Conservation (phyloP, 106 monocot genomes). For the Dioscorea dumetorum region DNA sequence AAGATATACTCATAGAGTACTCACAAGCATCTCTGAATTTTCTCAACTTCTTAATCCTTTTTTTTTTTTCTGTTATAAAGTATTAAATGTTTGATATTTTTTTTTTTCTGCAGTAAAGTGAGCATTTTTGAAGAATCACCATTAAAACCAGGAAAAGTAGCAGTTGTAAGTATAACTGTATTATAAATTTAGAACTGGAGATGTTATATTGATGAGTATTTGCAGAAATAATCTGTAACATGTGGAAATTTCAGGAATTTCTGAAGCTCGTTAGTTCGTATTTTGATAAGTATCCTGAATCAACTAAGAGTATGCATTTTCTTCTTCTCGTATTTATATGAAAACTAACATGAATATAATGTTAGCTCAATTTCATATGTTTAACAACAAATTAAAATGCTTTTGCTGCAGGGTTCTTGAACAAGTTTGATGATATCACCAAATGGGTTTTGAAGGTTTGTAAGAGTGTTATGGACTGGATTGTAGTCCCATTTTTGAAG, state of each 20-base stretch:
- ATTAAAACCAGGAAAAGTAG: conserved; percentile 49
- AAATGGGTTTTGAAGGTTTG: conserved; percentile 24
- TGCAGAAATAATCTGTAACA: background rate
- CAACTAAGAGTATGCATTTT: conserved; percentile 40
- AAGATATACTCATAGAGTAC: conserved; percentile 43
- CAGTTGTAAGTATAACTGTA: conserved; percentile 26
- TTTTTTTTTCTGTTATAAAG: background rate
- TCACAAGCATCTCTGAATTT: background rate
- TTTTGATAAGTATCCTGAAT: conserved; percentile 50
- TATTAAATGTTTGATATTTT: background rate
- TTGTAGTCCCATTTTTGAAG: conserved; percentile 46
- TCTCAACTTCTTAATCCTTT: background rate
- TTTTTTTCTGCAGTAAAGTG: conserved; percentile 38
- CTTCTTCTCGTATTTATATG: too few species aligned
- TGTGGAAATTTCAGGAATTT: conserved; percentile 36
- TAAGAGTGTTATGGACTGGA: conserved; percentile 34
- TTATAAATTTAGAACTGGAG: background rate
- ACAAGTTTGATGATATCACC: conserved; percentile 29
- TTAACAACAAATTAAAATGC: background rate
- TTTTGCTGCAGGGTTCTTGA: conserved; percentile 45
- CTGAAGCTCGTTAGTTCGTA: conserved; percentile 30
- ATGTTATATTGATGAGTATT: background rate
- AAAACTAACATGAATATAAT: background rate
- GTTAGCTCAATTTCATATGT: background rate
- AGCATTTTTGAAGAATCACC: conserved; percentile 52